These are phyloP conservation scores for Oidium heveae DNA, from an alignment of 2,329 filamentous ascomycete genomes.

Conservation along the genomic window DNA sequence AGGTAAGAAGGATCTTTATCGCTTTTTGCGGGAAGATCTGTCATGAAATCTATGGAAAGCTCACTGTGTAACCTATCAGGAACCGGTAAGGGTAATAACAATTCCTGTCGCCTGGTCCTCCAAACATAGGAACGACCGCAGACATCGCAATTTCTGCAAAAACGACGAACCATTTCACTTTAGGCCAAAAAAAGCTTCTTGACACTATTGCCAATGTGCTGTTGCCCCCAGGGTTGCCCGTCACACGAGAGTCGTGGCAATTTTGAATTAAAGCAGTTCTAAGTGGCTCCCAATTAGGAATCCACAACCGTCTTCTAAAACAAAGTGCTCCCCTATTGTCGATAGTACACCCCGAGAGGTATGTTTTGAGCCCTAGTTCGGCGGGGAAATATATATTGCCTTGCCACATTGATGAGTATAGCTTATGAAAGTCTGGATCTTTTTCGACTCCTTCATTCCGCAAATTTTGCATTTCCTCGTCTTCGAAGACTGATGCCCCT, in stretches of 20 bases:
- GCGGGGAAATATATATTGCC: neutral
- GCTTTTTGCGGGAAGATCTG: too few relatives aligned
- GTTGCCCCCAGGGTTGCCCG: neutral
- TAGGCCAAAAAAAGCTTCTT: neutral
- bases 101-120: neutral
- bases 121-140: too few relatives aligned
- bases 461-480: too few relatives aligned
- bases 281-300: neutral
- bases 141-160: too few relatives aligned
- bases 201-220: neutral
- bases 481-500: too few relatives aligned
- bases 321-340: neutral
- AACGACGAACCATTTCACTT: too few relatives aligned
- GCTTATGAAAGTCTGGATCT: too few relatives aligned
- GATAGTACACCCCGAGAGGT: neutral
- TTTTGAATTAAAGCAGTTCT: too few relatives aligned
- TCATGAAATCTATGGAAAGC: neutral
- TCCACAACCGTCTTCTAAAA: neutral
- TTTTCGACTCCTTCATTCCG: too few relatives aligned
- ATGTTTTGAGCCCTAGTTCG: neutral
- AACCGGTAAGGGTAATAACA: neutral
- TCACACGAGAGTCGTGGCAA: too few relatives aligned
- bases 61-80: neutral
- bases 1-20: neutral
- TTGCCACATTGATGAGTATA: neutral